Evolutionary conservation across 768 basidiomycete species (phyloP), one percentile per base, ranked within the genome.

Genomic region (Trametes gibbosa): DNA sequence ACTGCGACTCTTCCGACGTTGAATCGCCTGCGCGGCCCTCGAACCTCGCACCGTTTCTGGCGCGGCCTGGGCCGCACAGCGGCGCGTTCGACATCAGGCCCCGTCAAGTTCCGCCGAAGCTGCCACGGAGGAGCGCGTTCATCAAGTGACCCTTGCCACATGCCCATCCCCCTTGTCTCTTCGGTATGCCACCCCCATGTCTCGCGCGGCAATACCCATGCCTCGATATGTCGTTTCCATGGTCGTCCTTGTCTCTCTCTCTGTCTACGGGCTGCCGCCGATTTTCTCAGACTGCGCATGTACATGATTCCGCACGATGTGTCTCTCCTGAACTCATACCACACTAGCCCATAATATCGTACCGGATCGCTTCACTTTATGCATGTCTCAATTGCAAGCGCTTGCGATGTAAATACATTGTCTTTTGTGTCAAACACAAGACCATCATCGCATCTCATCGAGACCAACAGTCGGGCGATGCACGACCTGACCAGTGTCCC

Each of bases 1-100:
- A 65, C 41, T 50, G 51, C 45, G 51, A 35, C 24, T 43, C 46
- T 16, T 58, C 54, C 41, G 60, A 62, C 54, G 54, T 50, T 9
- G 58, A 60, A 29, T 32, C 43, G 27, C 60, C 50, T 19, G 43
- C 23, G 14, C 34, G 50, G 1, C 34, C 53, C 23, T 51, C 51
- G 17, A 60, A 45, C 14, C 48, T 50, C 41, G 32, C 52, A 37
- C 37, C 46, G 37, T 35, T 49, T 14, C 6, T 49, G 37, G 34
- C 52, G 14, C 39, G 51, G n/a, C 5, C 29, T 19, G 45, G 45
- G 2, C 6, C 35, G 21, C 13, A 37, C 19, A 27, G 37, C 25
- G 32, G 37, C 29, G 21, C 29, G 7, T 39, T 53, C 12, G 45
- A 59, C n/a, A 17, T 42, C 21, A 21, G 17, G 1, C 23, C 34